Conservation (phyloP, 495 filamentous ascomycete genomes). For the Penicillium verhagenii region DNA sequence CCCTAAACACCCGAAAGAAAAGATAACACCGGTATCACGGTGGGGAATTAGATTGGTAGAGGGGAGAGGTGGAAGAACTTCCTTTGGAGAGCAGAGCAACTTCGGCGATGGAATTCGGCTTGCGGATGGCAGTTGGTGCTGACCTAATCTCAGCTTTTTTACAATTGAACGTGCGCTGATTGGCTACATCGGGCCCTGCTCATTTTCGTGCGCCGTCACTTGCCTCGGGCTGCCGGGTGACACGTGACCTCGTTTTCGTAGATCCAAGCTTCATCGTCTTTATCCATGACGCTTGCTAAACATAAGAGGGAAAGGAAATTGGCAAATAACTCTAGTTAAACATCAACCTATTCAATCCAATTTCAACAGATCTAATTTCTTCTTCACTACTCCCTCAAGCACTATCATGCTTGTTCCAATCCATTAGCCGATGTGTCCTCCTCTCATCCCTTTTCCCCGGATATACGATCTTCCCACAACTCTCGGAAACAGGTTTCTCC, state of each 20-base stretch:
- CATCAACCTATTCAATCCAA: neutral
- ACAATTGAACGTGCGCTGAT: constrained; percentile 9
- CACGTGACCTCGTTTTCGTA: constrained; percentile 37
- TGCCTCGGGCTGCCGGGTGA: constrained; percentile 7
- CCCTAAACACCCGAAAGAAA: constrained; percentile 29
- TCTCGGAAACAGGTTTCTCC: neutral
- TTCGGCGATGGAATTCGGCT: constrained; percentile 24
- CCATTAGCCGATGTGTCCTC: neutral
- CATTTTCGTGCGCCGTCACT: constrained; percentile 7
- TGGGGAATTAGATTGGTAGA: constrained; percentile 19
- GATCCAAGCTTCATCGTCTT: neutral
- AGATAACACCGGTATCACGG: constrained; percentile 23
- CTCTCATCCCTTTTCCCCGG: constrained; percentile 2
- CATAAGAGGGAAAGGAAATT: neutral
- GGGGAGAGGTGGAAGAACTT: constrained; percentile 28
- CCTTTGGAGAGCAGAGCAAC: constrained; percentile 18
- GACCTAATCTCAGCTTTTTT: constrained; percentile 32
- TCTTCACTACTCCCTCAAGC: neutral
- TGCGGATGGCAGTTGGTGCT: constrained; percentile 41
- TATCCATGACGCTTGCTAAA: neutral
- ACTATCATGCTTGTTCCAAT: neutral
- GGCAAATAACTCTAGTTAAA: no score
- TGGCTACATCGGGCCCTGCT: constrained; percentile 3
- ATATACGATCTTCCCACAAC: constrained; percentile 2
- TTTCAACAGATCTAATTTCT: neutral